Base-by-base conservation (phyloP, 176 grass and related monocot genomes). In the Melocanna baccifera region DNA sequence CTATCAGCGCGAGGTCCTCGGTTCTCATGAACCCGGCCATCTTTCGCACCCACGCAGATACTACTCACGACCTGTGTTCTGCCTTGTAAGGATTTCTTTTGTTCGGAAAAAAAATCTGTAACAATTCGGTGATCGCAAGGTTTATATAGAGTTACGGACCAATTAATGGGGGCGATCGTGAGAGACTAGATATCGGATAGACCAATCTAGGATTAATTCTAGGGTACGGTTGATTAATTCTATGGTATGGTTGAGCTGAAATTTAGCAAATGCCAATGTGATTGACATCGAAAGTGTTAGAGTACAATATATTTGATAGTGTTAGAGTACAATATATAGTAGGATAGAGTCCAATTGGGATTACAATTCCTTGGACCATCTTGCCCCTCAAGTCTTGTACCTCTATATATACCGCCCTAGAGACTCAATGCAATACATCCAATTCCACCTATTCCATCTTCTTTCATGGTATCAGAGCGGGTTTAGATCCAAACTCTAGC, bases 1-100 rank as follows among this genome's bases (percentile, higher is more conserved):
- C 59, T 30, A 80, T 87, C n/a, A 90, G 59, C 39, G 46, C 25
- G 19, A 91, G 52, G 47, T 92, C 87, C 46, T 92, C 82, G 28
- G n/a, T 61, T 5, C 11, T 61, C 57, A 13, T 26, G 23, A 26
- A 61, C 57, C 23, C 9, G 57, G n/a, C 22, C 56, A 58, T 23
- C 8, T 18, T 6, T 52, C 7, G 16, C 50, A 7, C 16, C 19
- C 19, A 19, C 16, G 50, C 16, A 55, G 52, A 6, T 55, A 22
- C 19, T 22, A 22, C 22, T 22, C 22, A 16, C 16, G 22, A 22
- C 52, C 16, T 6, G 52, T 55, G 19, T 7, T 55, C 2, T 55
- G 52, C 19, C 52, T 55, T 55, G 18, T 26, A 61, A 61, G 22
- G 22, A 23, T n/a, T 23, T 58, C 22, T 23, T 58, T 12, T 58